Base-by-base conservation (phyloP, 306 rosid species). In the Herpetospermum pedunculosum region DNA sequence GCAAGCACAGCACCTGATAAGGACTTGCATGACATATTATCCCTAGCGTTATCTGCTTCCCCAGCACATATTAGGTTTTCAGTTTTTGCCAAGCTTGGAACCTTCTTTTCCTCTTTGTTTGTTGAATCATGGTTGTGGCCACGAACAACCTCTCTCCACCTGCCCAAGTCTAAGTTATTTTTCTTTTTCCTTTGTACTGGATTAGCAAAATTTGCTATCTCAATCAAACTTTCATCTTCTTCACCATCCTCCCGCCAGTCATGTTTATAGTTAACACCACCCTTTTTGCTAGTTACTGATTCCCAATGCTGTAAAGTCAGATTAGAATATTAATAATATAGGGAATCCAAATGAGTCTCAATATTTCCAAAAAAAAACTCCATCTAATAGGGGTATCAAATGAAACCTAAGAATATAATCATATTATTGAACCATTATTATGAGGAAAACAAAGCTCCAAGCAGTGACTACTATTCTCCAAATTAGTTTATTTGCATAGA, bases 231-330 rank as follows among this genome's bases (percentile, higher is more conserved):
- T 55, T 79, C 75, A 78, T 80, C 89, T 57, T 72, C 90, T 75
- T 86, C 91, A 54, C 65, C 82, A 14, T 76, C 83, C 70, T 68
- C 77, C 60, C 71, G 67, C 40, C 57, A 67, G 9, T 77, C 84
- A 72, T 73, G 78, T 53, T 62, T 84, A 58, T 18, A 67, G 21
- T 67, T 74, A 52, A 28, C 79, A 52, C 38, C 80, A n/a, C 52
- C 80, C 64, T 47, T 62, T 80, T 78, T 81, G 69, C 78, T 41
- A 63, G 79, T 83, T 35, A 85, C 50, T 11, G 99, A 88, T 78
- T 67, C 81, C 96, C 99, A 88, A 81, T 89, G 83, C 99, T 94
- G 95, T 44, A 81, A 75, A 80, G 84, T 63, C 63, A 77, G 76
- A 76, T 13, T 57, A 43, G 50, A 59, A n/a, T 44, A 75, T 84